Evolutionary conservation across 257 asterid genomes (phyloP), one percentile per base, ranked within the genome.

Genomic region (Gentiana macrophylla): DNA sequence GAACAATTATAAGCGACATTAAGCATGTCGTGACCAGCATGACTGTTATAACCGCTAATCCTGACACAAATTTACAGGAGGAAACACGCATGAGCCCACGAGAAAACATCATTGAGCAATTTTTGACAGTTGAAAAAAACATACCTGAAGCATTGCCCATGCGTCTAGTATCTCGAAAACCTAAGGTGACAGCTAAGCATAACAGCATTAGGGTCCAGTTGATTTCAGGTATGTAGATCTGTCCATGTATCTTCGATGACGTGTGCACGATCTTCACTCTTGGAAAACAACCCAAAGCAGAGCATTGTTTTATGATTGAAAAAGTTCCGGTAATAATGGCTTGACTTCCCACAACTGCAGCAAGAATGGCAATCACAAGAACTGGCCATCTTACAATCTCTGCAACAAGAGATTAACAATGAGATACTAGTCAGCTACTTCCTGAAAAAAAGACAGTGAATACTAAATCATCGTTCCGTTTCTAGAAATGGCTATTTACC

Each of bases 281-380:
- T 0, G 96, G 97, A 60, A 89, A 89, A 81, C 97, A 89, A 12
- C 94, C 94, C 9, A 89, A 73, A 56, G 94, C 84, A 4, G 95
- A 79, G 79, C 97, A 89, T 73, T 89, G 97, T 67, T 84, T 89
- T 57, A 89, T 89, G 62, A 89, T 89, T 0, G 97, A 89, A 64
- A 89, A 89, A 0, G 95, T 86, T 73, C 94, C 97, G 0, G 97
- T 89, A 56, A 89, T 89, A 55, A 89, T 79, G 55, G 97, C 95
- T 69, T 89, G 97, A 77, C 97, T 89, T 66, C 97, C 97, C 2
- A 89, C 97, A 5, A 86, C 94, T 6, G 97, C 95, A 37, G 97
- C 97, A 73, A 89, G 80, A 37, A 89, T 78, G 50, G 97, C 97
- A 51, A 86, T 84, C 73, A 81, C 95, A 61, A 89, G 70, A 57